These are phyloP conservation scores for Breviolum minutum DNA, from an alignment of 73 alveolate genomes.

Conservation along the genomic window DNA sequence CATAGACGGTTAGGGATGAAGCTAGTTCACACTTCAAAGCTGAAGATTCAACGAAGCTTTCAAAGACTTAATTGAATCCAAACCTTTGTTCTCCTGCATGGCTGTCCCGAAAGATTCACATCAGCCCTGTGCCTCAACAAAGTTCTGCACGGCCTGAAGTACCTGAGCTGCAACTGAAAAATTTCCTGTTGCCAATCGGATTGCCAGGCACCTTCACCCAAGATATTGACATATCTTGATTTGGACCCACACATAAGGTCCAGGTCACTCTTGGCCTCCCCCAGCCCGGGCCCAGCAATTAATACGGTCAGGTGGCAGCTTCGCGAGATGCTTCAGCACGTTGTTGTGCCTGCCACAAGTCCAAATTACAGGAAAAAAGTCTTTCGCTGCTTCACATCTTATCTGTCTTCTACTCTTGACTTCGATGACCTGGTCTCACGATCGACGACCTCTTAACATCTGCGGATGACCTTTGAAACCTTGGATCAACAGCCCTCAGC, in stretches of 20 bases:
- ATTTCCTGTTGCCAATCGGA: background rate
- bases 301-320: background rate
- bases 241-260: background rate
- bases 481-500: background rate
- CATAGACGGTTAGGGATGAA: too few relatives aligned
- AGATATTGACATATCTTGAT: too few relatives aligned
- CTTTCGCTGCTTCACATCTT: background rate
- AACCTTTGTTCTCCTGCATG: background rate
- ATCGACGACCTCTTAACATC: too few relatives aligned
- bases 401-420: background rate
- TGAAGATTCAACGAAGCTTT: too few relatives aligned
- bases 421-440: too few relatives aligned
- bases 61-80: background rate
- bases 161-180: background rate
- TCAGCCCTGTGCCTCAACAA: constrained; percentile 52
- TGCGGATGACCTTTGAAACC: too few relatives aligned
- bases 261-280: background rate
- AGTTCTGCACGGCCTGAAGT: constrained; percentile 60
- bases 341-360: constrained; percentile 39
- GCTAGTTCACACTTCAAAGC: too few relatives aligned
- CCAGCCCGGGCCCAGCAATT: background rate
- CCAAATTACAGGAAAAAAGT: background rate
- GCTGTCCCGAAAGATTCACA: background rate
- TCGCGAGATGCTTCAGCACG: constrained; percentile 87
- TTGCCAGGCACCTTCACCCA: too few relatives aligned